Evolutionary conservation across 2,329 filamentous ascomycete genomes (phyloP), one percentile per base, ranked within the genome.

Genomic region (Drechslera avenae): DNA sequence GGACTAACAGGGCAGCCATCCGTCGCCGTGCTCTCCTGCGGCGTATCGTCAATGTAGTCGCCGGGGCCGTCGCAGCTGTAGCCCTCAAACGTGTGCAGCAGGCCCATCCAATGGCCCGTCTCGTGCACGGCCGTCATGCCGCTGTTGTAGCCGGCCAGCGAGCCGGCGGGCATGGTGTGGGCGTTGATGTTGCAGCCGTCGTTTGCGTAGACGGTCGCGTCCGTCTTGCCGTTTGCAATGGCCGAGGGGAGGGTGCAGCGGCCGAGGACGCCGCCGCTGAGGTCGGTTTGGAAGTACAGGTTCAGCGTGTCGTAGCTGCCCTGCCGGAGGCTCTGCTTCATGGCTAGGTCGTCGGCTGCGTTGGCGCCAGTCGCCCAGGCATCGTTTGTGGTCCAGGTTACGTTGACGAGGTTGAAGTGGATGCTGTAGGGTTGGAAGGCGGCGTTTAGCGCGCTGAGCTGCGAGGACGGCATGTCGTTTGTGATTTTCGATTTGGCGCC

Each of bases 131-230:
- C 74, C 1, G 77, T 79, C 63, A 69, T 77, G 52, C 77, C 78
- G 26, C 62, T 52, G 62, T 78, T 76, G 68, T 83, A 84, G n/a
- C 79, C 78, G 7, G 69, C 60, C 46, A 81, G 68, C 33, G 67
- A 60, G 21, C 80, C 79, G 34, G 76, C 76, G 7, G 82, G 81
- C 81, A 84, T 82, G 5, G 80, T 83, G 50, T 75, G 74, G n/a
- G 80, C 79, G 35, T 83, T 76, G 45, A 84, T 73, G 62, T 82
- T 83, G 71, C 82, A 85, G 31, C 82, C 82, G 62, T 85, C 82
- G 49, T 73, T 73, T 50, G 72, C 66, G 67, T 84, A 85, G 33
- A 71, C 46, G 39, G 62, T 26, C 60, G 72, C 64, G 58, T 76
- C 59, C 5, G 62, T 69, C 21, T 68, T 63, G 39, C 74, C 75